phyloP scores from a whole-genome alignment of 2,329 filamentous ascomycete genomes.

The Hypoxylon sp. region DNA sequence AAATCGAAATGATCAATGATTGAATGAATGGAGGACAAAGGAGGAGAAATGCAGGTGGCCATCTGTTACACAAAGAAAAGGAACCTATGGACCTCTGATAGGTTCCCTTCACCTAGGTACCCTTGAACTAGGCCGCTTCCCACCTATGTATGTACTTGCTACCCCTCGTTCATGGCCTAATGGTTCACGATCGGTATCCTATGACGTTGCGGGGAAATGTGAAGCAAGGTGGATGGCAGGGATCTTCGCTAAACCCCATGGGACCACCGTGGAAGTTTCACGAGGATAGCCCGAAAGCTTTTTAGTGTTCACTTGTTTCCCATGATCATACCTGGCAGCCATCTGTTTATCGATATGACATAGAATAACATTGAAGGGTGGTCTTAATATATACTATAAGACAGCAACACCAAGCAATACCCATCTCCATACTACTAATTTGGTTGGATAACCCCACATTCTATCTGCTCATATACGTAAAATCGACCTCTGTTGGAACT shows the following conservation, averaged over 20 bases:
- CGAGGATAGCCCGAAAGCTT: neutral
- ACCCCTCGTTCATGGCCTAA: conserved; percentile 41
- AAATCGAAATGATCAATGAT: conserved; percentile 10
- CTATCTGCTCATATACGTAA: too few species aligned
- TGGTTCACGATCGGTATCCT: conserved; percentile 38
- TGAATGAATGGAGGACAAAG: conserved; percentile 29
- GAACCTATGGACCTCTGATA: conserved; percentile 26
- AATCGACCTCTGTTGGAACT: too few species aligned
- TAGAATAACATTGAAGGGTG: neutral
- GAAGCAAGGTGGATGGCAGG: conserved; percentile 31
- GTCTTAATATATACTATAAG: neutral
- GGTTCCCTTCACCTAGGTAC: conserved; percentile 12
- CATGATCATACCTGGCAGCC: neutral
- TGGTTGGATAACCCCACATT: neutral
- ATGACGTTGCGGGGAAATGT: conserved; percentile 39
- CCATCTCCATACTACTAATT: neutral
- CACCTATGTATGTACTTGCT: conserved; percentile 7
- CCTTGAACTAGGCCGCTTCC: conserved; percentile 10
- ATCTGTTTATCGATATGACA: neutral
- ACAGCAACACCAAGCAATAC: neutral
- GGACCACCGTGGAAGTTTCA: conserved; percentile 17
- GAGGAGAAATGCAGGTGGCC: conserved; percentile 25
- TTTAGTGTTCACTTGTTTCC: neutral
- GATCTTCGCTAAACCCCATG: conserved; percentile 28
- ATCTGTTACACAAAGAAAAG: conserved; percentile 35